Conservation (phyloP, 106 monocot species). For the Dioscorea zingiberensis region DNA sequence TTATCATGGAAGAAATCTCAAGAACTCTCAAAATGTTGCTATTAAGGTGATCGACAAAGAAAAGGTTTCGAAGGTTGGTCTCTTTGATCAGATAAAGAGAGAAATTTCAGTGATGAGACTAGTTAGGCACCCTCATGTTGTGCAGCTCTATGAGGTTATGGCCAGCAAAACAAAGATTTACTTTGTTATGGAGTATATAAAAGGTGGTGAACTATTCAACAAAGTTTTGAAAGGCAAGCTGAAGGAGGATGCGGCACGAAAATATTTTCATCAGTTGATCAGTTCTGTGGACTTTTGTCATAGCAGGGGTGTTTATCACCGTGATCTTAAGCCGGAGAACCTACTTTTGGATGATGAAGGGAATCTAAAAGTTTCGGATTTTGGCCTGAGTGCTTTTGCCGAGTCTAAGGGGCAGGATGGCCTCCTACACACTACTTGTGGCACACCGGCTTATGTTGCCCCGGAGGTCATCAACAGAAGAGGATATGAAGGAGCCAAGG, state of each 20-base stretch:
- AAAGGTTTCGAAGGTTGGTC: slow-evolving; percentile 37
- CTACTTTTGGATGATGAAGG: slow-evolving; percentile 52
- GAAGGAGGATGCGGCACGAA: slow-evolving; percentile 36
- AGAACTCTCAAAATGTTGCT: slow-evolving; percentile 45
- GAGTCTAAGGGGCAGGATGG: slow-evolving; percentile 45
- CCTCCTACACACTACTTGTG: slow-evolving; percentile 63
- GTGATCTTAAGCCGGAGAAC: slow-evolving; percentile 66
- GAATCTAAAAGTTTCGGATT: slow-evolving; percentile 59
- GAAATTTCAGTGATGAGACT: slow-evolving; percentile 55
- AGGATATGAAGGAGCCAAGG: slow-evolving; percentile 65
- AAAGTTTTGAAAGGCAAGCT: slow-evolving; percentile 47
- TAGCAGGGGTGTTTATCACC: slow-evolving; percentile 57
- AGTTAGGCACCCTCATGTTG: slow-evolving; percentile 52
- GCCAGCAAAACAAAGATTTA: slow-evolving; percentile 58
- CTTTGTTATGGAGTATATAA: slow-evolving; percentile 57
- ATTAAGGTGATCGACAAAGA: slow-evolving; percentile 65
- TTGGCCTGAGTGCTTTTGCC: slow-evolving; percentile 53
- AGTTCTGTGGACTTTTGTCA: slow-evolving; percentile 53
- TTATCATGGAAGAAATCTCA: slow-evolving; percentile 38
- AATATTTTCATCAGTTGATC: slow-evolving; percentile 53
- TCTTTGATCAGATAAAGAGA: slow-evolving; percentile 60
- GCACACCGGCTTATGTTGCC: slow-evolving; percentile 73
- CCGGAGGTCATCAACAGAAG: slow-evolving; percentile 54
- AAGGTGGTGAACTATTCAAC: slow-evolving; percentile 63
- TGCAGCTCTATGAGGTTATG: slow-evolving; percentile 66